phyloP scores from a whole-genome alignment of 352 stramenopile species.

The Globisporangium acanthophoron region DNA sequence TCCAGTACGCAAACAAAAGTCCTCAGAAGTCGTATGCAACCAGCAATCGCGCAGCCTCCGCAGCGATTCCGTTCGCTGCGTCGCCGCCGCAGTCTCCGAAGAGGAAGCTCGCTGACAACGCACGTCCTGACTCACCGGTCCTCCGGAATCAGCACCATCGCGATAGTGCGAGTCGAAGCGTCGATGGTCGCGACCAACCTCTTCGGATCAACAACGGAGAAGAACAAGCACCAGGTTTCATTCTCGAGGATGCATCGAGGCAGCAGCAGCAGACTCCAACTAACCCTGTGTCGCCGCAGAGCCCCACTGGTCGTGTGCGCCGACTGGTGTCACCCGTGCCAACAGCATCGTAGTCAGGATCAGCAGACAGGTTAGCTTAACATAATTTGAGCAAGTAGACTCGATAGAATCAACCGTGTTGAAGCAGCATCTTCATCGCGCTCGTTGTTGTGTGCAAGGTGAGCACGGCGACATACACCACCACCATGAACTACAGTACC shows the following conservation, averaged over 20 bases:
- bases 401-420: too few species aligned
- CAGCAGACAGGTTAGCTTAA: too few species aligned
- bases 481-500: too few species aligned
- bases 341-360: not conserved
- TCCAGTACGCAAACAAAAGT: slow-evolving; percentile 15
- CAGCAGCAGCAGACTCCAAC: not conserved
- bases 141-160: not conserved
- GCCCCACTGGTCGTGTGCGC: slow-evolving; percentile 4
- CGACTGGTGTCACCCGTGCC: slow-evolving; percentile 2
- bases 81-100: slow-evolving; percentile 7
- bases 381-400: too few species aligned
- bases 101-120: not conserved
- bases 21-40: slow-evolving; percentile 9
- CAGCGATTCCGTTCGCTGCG: not conserved
- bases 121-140: not conserved
- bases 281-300: not conserved
- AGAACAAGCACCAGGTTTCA: not conserved
- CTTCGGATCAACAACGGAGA: too few species aligned
- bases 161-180: not conserved
- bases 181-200: not conserved
- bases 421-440: too few species aligned
- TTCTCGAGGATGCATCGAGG: not conserved
- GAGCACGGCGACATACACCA: too few species aligned
- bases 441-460: too few species aligned
- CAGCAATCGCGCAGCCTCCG: not conserved